Evolutionary conservation across 305 asterid species (phyloP).

Genomic region (Striga hermonthica): DNA sequence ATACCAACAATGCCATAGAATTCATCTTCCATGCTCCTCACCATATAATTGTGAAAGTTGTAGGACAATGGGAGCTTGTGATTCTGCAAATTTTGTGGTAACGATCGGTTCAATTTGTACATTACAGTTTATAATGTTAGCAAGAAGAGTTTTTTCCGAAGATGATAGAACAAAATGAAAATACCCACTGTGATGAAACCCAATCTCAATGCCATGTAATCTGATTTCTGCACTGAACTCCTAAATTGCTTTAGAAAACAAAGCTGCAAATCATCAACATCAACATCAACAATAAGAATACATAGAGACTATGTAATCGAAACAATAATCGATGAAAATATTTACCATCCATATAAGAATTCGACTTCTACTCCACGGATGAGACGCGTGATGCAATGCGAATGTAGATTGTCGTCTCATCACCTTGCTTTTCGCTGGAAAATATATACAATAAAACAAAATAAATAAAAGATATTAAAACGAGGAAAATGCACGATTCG

Average conservation of each 20-base stretch:
- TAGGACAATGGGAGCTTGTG: constrained; percentile 70
- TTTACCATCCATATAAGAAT: constrained; percentile 89
- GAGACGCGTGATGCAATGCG: constrained; percentile 76
- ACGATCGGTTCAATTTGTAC: neutral
- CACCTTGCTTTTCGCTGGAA: constrained; percentile 53
- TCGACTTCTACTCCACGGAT: constrained; percentile 85
- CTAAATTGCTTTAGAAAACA: constrained; percentile 84
- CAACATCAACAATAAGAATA: no score
- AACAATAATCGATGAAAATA: constrained; percentile 11
- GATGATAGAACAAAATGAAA: constrained; percentile 30
- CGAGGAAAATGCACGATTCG: neutral
- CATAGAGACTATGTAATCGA: no score
- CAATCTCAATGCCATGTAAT: constrained; percentile 75
- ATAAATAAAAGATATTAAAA: neutral
- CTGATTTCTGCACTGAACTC: constrained; percentile 65
- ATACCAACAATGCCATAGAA: constrained; percentile 79
- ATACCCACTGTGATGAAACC: constrained; percentile 92
- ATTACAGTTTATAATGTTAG: neutral
- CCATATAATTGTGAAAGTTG: constrained; percentile 85
- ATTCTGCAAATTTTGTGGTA: constrained; percentile 47
- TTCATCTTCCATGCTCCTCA: constrained; percentile 96
- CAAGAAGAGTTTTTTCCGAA: neutral
- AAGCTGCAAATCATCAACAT: no score
- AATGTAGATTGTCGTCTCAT: constrained; percentile 89
- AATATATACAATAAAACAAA: neutral